A percentile compares a stretch with the other conserved stretches of the same genome.
Conservation (phyloP, 2,329 filamentous ascomycete genomes). For the Fusarium palustre region DNA sequence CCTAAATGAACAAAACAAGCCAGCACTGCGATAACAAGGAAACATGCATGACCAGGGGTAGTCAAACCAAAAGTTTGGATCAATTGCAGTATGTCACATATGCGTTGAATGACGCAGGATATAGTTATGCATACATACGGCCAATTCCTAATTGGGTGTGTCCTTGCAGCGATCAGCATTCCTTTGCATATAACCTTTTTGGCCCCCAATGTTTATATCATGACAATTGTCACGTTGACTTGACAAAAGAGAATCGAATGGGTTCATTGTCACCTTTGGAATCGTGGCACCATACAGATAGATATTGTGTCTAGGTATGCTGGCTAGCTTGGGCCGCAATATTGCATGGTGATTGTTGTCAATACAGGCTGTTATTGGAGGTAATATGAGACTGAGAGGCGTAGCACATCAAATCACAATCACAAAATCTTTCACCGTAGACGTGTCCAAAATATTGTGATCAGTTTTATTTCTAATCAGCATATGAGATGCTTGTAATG, state of each 20-base stretch:
- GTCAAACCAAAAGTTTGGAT: not conserved
- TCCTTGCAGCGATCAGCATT: slow-evolving; percentile 75
- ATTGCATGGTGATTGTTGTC: slow-evolving; percentile 65
- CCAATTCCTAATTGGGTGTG: slow-evolving; percentile 52
- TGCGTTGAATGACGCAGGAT: slow-evolving; percentile 5
- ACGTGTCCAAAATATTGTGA: not conserved
- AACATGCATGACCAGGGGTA: not conserved
- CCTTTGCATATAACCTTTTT: slow-evolving; percentile 46
- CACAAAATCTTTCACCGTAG: not conserved
- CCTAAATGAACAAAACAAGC: not conserved
- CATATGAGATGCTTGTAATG: not conserved
- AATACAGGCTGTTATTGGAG: slow-evolving; percentile 24
- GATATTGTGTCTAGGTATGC: not conserved
- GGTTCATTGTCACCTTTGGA: slow-evolving; percentile 57
- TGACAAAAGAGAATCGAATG: slow-evolving; percentile 50
- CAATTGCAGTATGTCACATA: not conserved
- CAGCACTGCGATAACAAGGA: not conserved
- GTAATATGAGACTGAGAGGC: not conserved
- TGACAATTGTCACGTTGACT: slow-evolving; percentile 53
- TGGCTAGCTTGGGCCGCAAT: slow-evolving; percentile 54
- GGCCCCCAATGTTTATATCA: slow-evolving; percentile 3
- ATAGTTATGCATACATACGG: slow-evolving; percentile 50
- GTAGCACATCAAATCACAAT: not conserved
- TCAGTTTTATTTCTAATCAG: slow-evolving; percentile 8
- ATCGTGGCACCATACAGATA: slow-evolving; percentile 19